Conservation (phyloP, 139 green algal species). For the Desmodesmus armatus region DNA sequence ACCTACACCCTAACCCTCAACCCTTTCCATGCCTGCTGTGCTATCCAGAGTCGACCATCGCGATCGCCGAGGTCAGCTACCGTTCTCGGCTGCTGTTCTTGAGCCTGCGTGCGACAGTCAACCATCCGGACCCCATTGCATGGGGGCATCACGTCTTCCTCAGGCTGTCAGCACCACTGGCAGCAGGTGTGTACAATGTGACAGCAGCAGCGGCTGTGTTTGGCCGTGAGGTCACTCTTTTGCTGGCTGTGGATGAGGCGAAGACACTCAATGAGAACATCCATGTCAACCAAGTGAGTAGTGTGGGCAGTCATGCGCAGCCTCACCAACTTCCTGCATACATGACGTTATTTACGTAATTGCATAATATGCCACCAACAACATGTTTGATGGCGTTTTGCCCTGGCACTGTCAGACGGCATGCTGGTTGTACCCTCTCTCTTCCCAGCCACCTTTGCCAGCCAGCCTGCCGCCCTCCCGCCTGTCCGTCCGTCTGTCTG, state of each 20-base stretch:
- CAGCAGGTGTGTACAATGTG: not conserved
- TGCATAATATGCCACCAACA: too few relatives aligned
- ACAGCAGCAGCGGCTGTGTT: not conserved
- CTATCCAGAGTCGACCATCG: not conserved
- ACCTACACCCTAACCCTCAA: not conserved
- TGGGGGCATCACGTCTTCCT: conserved; percentile 38
- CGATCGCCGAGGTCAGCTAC: not conserved
- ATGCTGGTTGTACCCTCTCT: too few relatives aligned
- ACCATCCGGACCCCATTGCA: not conserved
- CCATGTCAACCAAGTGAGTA: conserved; percentile 41
- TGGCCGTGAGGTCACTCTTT: not conserved
- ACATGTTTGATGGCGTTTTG: too few relatives aligned
- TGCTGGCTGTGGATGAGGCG: not conserved
- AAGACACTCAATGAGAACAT: conserved; percentile 40
- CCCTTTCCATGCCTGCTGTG: not conserved
- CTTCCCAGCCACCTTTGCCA: too few relatives aligned
- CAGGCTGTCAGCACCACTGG: not conserved
- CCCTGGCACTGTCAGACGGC: too few relatives aligned
- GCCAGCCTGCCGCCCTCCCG: too few relatives aligned
- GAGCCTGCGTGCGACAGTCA: not conserved
- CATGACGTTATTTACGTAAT: too few relatives aligned
- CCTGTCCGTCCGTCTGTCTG: too few relatives aligned
- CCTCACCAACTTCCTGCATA: too few relatives aligned
- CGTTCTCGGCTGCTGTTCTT: conserved; percentile 24
- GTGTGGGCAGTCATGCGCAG: too few relatives aligned